Evolutionary conservation across 345 rosid species (phyloP), one percentile per base, ranked within the genome.

Genomic region (Jatropha curcas): DNA sequence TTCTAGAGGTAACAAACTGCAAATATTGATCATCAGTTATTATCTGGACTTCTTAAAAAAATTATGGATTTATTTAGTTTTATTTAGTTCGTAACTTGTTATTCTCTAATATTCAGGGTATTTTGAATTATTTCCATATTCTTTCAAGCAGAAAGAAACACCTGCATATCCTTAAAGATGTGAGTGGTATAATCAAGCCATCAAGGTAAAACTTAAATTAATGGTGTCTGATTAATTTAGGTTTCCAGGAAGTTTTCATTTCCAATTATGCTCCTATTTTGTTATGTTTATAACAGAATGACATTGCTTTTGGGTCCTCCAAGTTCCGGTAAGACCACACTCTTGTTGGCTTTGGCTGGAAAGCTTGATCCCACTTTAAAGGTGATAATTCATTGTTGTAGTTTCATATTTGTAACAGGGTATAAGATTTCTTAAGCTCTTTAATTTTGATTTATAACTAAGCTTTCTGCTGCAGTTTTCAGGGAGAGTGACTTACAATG

Each of bases 241-340:
- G 31, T 2, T 31, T 14, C 13, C 17, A 16, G 7, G n/a, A 48
- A 48, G 17, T 4, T 48, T 48, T 5, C 53, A 48, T 48, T 48
- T 48, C 53, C 20, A 48, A 4, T 48, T 4, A 16, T 17, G n/a
- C 20, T 48, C 7, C 53, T 48, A 48, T 48, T 13, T 45, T 48
- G 19, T 52, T 64, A 27, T 68, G n/a, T 48, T 48, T 48, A 14
- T 48, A 16, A 48, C 77, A 90, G 97, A 69, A 84, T 86, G 88
- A 80, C 97, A 50, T 60, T 91, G 79, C 91, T 91, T 19, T 75
- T 91, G 78, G 97, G 94, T 65, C 94, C 94, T 68, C 92, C 92
- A 52, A 74, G 88, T 74, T 88, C 97, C 25, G 97, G 97, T 4
- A 91, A 91, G 79, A 91, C 97, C 8, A 85, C 92, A 0, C 86